phyloP scores from a whole-genome alignment of 345 rosid genomes.

The Eucalyptus cloeziana region DNA sequence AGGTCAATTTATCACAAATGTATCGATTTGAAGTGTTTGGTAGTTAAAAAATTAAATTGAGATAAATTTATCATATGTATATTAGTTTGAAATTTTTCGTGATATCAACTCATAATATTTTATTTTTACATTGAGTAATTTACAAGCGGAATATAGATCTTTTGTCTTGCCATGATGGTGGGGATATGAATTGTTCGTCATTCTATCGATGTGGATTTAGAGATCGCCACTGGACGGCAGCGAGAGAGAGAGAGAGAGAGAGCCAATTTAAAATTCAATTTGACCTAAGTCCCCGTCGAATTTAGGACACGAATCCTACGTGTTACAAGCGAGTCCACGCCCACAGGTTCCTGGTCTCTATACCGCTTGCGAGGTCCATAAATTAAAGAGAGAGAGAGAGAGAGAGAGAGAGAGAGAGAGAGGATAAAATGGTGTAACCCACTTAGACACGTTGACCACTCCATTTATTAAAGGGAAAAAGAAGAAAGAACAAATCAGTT shows the following conservation, averaged over 20 bases:
- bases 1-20: too few species aligned
- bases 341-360: not conserved
- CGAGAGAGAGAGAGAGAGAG: not conserved
- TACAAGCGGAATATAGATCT: not conserved
- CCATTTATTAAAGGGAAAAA: too few species aligned
- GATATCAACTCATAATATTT: too few species aligned
- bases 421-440: not conserved
- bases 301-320: not conserved
- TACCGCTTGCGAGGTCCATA: not conserved
- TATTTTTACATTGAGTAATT: fast-evolving
- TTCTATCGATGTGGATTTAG: too few species aligned
- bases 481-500: too few species aligned
- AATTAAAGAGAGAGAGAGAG: not conserved
- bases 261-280: not conserved
- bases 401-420: not conserved
- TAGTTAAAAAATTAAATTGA: too few species aligned
- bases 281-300: not conserved
- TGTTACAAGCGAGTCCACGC: not conserved
- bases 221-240: too few species aligned
- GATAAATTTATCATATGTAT: too few species aligned
- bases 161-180: not conserved
- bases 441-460: not conserved
- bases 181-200: not conserved
- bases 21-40: too few species aligned
- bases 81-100: too few species aligned